Evolutionary conservation across 2,329 filamentous ascomycete genomes (phyloP).

Genomic region (Karstenula rhodostoma): DNA sequence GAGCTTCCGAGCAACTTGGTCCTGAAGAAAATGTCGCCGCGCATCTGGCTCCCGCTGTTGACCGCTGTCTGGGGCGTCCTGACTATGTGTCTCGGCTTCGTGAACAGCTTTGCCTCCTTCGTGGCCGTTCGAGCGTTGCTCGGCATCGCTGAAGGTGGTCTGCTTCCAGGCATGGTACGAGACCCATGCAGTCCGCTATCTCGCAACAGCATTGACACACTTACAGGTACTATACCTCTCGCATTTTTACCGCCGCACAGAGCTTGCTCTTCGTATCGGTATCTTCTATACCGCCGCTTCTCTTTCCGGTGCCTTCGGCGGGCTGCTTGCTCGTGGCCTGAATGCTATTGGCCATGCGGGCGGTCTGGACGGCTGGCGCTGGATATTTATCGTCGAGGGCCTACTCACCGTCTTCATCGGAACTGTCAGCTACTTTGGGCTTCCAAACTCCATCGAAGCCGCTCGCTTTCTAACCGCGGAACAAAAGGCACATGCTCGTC

Average conservation of each 20-base stretch:
- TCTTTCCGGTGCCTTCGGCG: constrained; percentile 70
- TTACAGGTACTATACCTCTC: constrained; percentile 69
- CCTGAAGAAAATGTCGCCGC: constrained; percentile 67
- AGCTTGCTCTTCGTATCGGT: constrained; percentile 70
- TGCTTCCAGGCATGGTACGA: constrained; percentile 69
- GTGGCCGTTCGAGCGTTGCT: constrained; percentile 68
- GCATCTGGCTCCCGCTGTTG: constrained; percentile 67
- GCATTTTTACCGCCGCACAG: constrained; percentile 66
- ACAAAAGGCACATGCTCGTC: constrained; percentile 60
- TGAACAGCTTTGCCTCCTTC: constrained; percentile 64
- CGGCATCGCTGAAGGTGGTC: constrained; percentile 69
- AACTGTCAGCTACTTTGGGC: constrained; percentile 59
- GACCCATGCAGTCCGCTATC: neutral
- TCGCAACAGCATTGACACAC: constrained; percentile 9
- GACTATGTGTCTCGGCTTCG: constrained; percentile 65
- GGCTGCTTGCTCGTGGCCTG: constrained; percentile 68
- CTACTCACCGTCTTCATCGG: constrained; percentile 63
- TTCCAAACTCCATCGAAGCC: constrained; percentile 65
- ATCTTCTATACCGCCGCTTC: constrained; percentile 74
- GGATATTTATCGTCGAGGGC: constrained; percentile 55
- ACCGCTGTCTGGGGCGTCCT: constrained; percentile 66
- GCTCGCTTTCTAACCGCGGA: constrained; percentile 63
- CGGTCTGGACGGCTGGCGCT: constrained; percentile 62
- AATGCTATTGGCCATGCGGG: constrained; percentile 65
- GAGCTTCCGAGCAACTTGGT: constrained; percentile 72